These are phyloP conservation scores for Rubus idaeus DNA, from an alignment of 306 rosid species.

Conservation along the genomic window DNA sequence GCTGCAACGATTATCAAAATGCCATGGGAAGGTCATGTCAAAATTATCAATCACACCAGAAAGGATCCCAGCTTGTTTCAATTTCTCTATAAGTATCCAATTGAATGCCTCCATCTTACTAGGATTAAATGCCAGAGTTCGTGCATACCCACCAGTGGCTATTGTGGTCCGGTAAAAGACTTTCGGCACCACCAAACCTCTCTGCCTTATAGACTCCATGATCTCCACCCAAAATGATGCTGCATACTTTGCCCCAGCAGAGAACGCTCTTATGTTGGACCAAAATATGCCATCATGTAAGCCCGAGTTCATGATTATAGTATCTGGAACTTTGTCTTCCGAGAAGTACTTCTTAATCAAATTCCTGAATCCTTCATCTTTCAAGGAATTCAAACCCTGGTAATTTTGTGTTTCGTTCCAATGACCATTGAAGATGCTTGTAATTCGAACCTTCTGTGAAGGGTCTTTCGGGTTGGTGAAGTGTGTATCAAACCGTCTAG, in stretches of 20 bases:
- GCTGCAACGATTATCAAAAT: slow-evolving; percentile 73
- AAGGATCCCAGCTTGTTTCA: slow-evolving; percentile 57
- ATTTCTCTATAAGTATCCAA: slow-evolving; percentile 60
- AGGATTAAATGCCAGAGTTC: slow-evolving; percentile 73
- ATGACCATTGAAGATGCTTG: slow-evolving; percentile 92
- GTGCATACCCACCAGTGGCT: slow-evolving; percentile 84
- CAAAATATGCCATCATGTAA: slow-evolving; percentile 76
- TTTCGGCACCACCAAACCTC: slow-evolving; percentile 63
- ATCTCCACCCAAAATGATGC: slow-evolving; percentile 77
- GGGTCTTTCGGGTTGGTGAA: slow-evolving; percentile 75
- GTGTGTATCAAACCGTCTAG: slow-evolving; percentile 70
- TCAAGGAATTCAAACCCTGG: slow-evolving; percentile 76
- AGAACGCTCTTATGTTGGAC: slow-evolving; percentile 61
- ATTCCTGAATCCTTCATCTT: slow-evolving; percentile 62
- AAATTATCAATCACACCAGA: slow-evolving; percentile 79
- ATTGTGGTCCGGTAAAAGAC: slow-evolving; percentile 72
- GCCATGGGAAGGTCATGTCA: slow-evolving; percentile 93
- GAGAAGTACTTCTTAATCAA: slow-evolving; percentile 67
- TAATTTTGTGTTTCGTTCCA: slow-evolving; percentile 89
- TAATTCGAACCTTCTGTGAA: slow-evolving; percentile 71
- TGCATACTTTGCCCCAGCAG: slow-evolving; percentile 64
- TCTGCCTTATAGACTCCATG: slow-evolving; percentile 47
- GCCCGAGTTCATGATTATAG: slow-evolving; percentile 83
- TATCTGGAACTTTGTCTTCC: slow-evolving; percentile 64
- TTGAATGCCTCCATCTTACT: slow-evolving; percentile 85